Conservation (phyloP, 2,329 filamentous ascomycete genomes). For the Neonectria faginata region DNA sequence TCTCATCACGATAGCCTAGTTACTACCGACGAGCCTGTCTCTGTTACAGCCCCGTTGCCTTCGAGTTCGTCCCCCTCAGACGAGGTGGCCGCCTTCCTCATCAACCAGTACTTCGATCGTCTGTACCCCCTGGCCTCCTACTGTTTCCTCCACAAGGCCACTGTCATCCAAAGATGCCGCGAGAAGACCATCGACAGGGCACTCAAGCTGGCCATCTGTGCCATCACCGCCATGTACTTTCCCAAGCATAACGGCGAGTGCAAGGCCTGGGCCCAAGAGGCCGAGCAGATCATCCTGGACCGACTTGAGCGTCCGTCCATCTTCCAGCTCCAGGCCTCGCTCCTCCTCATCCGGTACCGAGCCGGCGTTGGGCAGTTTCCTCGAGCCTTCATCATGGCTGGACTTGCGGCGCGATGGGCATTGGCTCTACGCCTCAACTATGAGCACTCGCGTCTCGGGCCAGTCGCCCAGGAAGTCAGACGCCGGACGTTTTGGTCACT, state of each 20-base stretch:
- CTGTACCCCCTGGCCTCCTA: slow-evolving; percentile 42
- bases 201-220: slow-evolving; percentile 41
- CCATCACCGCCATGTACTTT: slow-evolving; percentile 44
- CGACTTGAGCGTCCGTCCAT: slow-evolving; percentile 43
- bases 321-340: slow-evolving; percentile 44
- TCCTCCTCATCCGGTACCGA: slow-evolving; percentile 43
- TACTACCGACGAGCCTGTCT: not conserved
- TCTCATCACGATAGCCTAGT: slow-evolving; percentile 28
- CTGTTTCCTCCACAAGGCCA: slow-evolving; percentile 43
- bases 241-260: slow-evolving; percentile 29
- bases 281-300: slow-evolving; percentile 41
- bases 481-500: slow-evolving; percentile 45
- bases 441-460: slow-evolving; percentile 41
- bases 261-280: slow-evolving; percentile 40
- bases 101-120: slow-evolving; percentile 42
- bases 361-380: slow-evolving; percentile 44
- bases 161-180: slow-evolving; percentile 43
- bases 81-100: slow-evolving; percentile 33
- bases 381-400: slow-evolving; percentile 45
- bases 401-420: slow-evolving; percentile 42
- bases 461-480: slow-evolving; percentile 42
- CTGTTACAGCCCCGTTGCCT: not conserved
- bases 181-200: slow-evolving; percentile 43
- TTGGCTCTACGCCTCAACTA: slow-evolving; percentile 46
- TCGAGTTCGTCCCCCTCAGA: slow-evolving; percentile 26